Base-by-base conservation (phyloP, 2,329 filamentous ascomycete genomes). In the Fusarium sp. region DNA sequence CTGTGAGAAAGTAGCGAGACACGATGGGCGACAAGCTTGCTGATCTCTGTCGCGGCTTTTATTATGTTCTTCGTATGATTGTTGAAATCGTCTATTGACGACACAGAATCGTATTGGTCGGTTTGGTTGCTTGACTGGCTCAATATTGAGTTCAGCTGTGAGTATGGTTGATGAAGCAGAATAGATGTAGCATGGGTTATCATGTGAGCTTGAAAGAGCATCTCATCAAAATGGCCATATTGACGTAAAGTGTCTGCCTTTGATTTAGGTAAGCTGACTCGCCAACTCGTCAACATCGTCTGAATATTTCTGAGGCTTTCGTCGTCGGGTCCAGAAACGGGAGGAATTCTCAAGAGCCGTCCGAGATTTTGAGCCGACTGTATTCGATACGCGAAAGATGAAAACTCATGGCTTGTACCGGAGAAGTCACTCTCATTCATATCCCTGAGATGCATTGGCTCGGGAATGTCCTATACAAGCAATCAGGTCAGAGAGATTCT, bases 131-230 rank as follows among this genome's bases (percentile, higher is more conserved):
- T 86, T 28, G 85, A 82, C 15, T 87, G 84, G 5, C 87, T 86
- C 9, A 87, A 88, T 50, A 88, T 89, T 32, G 86, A 89, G 80
- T 93, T 91, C 23, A 96, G 87, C 75, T 94, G 92, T 8, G 93
- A 95, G 63, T 92, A 89, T 13, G 93, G 93, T 73, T 95, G 92
- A 79, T 96, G 93, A 23, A 96, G 87, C 73, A 95, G 89, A 76
- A 96, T 94, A 2, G 91, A 88, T 68, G 88, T 89, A 11, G 88
- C 87, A 70, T 89, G 84, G 37, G 85, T 88, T 77, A 97, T 93
- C 90, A 97, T 96, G 71, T 94, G 92, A 2, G 94, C 95, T 80
- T 97, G 94, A 83, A 97, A 97, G 82, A 97, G 91, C 88, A 97
- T 92, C 82, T 97, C 94, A 80, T 98, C 95, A 16, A 95, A 86